Percentiles rank a stretch among this genome's conserved stretches.
Evolutionary conservation across 176 grass and related monocot species (phyloP).

Genomic region (Areca catechu): DNA sequence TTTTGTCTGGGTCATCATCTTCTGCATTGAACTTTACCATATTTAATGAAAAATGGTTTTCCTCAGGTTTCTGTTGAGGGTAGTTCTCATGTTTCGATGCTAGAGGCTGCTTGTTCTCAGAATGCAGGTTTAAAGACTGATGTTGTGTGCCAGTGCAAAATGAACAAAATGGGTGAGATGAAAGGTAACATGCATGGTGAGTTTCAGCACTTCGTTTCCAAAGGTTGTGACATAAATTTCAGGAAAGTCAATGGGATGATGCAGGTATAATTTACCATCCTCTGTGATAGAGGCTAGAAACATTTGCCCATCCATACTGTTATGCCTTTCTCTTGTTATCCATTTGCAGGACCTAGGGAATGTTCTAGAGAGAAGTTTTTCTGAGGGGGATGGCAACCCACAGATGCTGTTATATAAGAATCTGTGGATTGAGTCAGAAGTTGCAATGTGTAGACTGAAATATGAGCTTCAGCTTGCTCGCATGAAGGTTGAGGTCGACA

Average conservation of each 20-base stretch:
- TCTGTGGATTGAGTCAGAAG: slow-evolving; percentile 51
- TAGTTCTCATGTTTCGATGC: slow-evolving; percentile 18
- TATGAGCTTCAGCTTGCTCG: slow-evolving; percentile 47
- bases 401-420: slow-evolving; percentile 38
- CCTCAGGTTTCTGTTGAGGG: slow-evolving; percentile 26
- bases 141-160: slow-evolving; percentile 6
- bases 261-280: no score
- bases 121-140: slow-evolving; percentile 27
- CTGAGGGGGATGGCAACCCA: slow-evolving; percentile 19
- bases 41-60: slow-evolving; percentile 6
- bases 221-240: neutral
- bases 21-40: neutral
- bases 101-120: slow-evolving; percentile 24
- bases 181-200: slow-evolving; percentile 1
- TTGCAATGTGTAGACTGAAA: slow-evolving; percentile 38
- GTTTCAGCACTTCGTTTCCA: neutral
- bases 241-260: slow-evolving; percentile 8
- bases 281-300: neutral
- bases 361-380: neutral
- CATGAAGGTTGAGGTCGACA: slow-evolving; percentile 30
- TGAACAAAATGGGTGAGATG: slow-evolving; percentile 8
- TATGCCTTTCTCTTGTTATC: neutral
- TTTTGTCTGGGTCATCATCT: no score
- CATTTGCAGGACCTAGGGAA: slow-evolving; percentile 3
- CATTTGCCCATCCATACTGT: neutral